phyloP scores from a whole-genome alignment of 2,329 filamentous ascomycete genomes.

The Atkinsonella hypoxylon region DNA sequence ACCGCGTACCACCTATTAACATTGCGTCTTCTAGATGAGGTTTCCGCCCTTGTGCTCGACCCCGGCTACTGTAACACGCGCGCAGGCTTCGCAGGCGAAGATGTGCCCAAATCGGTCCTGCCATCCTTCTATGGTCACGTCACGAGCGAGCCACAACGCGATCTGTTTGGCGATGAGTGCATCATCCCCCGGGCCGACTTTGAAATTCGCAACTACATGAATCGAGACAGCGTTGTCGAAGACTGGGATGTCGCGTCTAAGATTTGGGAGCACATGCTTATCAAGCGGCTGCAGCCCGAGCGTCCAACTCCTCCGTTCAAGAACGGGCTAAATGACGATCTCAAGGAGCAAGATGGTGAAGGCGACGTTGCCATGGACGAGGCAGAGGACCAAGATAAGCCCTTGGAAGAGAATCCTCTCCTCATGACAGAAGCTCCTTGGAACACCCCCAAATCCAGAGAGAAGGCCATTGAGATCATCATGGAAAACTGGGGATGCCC shows the following conservation, averaged over 20 bases:
- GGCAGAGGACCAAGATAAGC: conserved; percentile 51
- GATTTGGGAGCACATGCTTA: conserved; percentile 88
- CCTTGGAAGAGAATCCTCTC: conserved; percentile 78
- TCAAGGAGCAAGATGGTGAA: conserved; percentile 46
- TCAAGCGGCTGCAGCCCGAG: conserved; percentile 72
- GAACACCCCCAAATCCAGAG: conserved; percentile 77
- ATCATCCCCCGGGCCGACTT: conserved; percentile 65
- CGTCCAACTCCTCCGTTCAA: conserved; percentile 56
- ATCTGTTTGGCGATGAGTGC: conserved; percentile 82
- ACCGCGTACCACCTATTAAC: conserved; percentile 4
- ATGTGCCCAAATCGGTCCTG: conserved; percentile 86
- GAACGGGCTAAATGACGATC: conserved; percentile 67
- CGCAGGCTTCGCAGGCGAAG: conserved; percentile 94
- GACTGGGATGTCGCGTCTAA: conserved; percentile 89
- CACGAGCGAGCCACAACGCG: conserved; percentile 32
- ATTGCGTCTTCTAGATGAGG: conserved; percentile 57
- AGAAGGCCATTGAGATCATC: conserved; percentile 89
- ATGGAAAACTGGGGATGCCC: conserved; percentile 96
- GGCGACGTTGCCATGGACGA: conserved; percentile 50
- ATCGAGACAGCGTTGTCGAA: conserved; percentile 77
- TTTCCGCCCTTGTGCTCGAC: conserved; percentile 92
- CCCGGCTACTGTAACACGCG: conserved; percentile 84
- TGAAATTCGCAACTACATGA: conserved; percentile 87
- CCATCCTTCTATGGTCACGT: conserved; percentile 76
- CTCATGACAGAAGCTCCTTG: conserved; percentile 90